Evolutionary conservation across 371 early-diverging fungal genomes (phyloP), one percentile per base, ranked within the genome.

Genomic region (Mortierella sp.): DNA sequence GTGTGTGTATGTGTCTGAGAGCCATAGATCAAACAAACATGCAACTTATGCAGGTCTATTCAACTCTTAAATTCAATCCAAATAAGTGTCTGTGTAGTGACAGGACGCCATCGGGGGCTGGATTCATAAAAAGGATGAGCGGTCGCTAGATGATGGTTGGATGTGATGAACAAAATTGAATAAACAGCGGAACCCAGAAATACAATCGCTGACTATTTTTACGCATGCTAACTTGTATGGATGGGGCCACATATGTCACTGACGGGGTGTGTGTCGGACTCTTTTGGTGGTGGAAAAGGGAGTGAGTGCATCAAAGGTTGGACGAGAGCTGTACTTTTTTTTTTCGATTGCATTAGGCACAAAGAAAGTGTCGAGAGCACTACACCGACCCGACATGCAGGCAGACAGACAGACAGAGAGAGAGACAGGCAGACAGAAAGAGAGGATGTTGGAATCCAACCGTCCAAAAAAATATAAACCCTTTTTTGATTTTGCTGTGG

Each of bases 231-330:
- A 35, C 63, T 63, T 63, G 63, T 56, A 2, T 63, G 6, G 35
- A 63, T 32, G 35, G 14, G 60, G 32, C 60, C 60, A 27, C 60
- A 29, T 29, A 14, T n/a, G 3, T 16, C 4, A 12, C 29, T 27
- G 29, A 35, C 12, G 6, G 16, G 21, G 24, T n/a, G 41, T 6
- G 41, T 68, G 41, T 68, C 65, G 65, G 65, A 63, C 65, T 63
- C 65, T 35, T 63, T 63, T 58, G 63, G 60, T 63, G 35, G 63
- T 63, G 21, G 12, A 58, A 63, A 63, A 63, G 24, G 68, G 41
- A 68, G 43, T 68, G 68, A 3, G 11, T 68, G 3, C 18, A 24
- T 5, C 24, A 18, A 21, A 65, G 2, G 55, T 21, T 55, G 16
- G 38, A 38, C 38, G 65, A 38, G 68, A 68, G 68, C 68, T 41